Evolutionary conservation across 768 basidiomycete genomes (phyloP).

Genomic region (Tremella yokohamensis): DNA sequence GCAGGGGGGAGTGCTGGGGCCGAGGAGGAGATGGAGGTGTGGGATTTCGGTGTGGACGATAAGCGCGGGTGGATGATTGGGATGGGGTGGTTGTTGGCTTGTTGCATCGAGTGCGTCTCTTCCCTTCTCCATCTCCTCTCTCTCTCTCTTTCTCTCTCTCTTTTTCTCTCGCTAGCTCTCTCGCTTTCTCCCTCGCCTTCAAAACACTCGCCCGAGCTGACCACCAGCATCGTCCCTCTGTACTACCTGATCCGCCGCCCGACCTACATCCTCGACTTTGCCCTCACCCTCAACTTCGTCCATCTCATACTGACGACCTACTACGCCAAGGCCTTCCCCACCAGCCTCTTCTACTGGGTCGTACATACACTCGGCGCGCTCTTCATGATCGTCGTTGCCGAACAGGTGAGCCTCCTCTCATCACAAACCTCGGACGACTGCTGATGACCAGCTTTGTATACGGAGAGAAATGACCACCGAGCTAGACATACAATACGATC

Average conservation of each 20-base stretch:
- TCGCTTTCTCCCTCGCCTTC: not conserved
- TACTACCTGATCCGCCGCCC: slow-evolving; percentile 85
- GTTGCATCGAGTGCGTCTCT: slow-evolving; percentile 74
- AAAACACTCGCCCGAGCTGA: not conserved
- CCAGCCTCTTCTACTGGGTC: slow-evolving; percentile 88
- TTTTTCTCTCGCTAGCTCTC: slow-evolving; percentile 2
- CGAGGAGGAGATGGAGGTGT: slow-evolving; percentile 48
- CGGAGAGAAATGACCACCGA: slow-evolving; percentile 36
- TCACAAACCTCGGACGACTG: not conserved
- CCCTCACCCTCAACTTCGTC: slow-evolving; percentile 82
- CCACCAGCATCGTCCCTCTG: slow-evolving; percentile 69
- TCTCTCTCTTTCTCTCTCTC: not conserved
- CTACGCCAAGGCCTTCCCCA: slow-evolving; percentile 73
- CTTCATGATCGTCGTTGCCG: slow-evolving; percentile 74
- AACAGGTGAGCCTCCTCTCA: slow-evolving; percentile 66
- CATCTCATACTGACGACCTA: slow-evolving; percentile 93
- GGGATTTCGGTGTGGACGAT: slow-evolving; percentile 71
- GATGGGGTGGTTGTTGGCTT: slow-evolving; percentile 77
- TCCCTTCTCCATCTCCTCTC: not conserved
- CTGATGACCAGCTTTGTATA: slow-evolving; percentile 28
- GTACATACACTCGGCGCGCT: slow-evolving; percentile 68
- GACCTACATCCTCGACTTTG: slow-evolving; percentile 90
- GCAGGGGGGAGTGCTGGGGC: not conserved
- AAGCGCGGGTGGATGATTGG: slow-evolving; percentile 87
- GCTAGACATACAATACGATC: slow-evolving; percentile 17